A percentile compares a stretch with the other conserved stretches of the same genome.
These are phyloP conservation scores for Leishmania lainsoni DNA, from an alignment of 208 protist species.

Conservation along the genomic window DNA sequence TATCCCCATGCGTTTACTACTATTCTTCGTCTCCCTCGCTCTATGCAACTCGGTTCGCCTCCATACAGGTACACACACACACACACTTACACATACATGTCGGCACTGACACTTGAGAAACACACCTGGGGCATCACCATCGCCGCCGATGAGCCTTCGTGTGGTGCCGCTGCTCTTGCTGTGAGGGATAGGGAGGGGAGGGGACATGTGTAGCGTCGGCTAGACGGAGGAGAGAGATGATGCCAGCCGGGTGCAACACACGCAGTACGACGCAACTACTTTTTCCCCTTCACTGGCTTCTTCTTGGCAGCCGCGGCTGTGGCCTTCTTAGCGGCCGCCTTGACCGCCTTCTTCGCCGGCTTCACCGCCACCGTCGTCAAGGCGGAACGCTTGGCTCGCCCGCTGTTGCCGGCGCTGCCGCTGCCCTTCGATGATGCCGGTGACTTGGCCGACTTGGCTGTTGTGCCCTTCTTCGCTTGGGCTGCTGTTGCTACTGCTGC, in stretches of 20 bases:
- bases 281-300: slow-evolving; percentile 40
- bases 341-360: slow-evolving; percentile 36
- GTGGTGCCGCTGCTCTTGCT: background rate
- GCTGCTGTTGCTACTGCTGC: background rate
- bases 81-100: slow-evolving; percentile 2
- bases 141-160: background rate
- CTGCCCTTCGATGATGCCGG: background rate
- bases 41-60: background rate
- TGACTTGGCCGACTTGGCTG: slow-evolving; percentile 38
- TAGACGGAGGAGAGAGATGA: background rate
- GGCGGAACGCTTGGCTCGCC: slow-evolving; percentile 21
- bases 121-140: background rate
- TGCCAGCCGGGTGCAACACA: background rate
- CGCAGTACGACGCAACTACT: slow-evolving; percentile 12
- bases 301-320: slow-evolving; percentile 32
- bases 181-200: background rate
- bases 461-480: slow-evolving; percentile 16
- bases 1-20: too few species aligned
- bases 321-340: slow-evolving; percentile 39
- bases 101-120: background rate
- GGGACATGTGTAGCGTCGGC: background rate
- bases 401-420: slow-evolving; percentile 16
- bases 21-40: background rate
- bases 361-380: slow-evolving; percentile 24
- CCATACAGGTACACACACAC: slow-evolving; percentile 5